A percentile compares a stretch with the other conserved stretches of the same genome.
phyloP scores from a whole-genome alignment of 495 filamentous ascomycete species.

The Xylaria telfairii region DNA sequence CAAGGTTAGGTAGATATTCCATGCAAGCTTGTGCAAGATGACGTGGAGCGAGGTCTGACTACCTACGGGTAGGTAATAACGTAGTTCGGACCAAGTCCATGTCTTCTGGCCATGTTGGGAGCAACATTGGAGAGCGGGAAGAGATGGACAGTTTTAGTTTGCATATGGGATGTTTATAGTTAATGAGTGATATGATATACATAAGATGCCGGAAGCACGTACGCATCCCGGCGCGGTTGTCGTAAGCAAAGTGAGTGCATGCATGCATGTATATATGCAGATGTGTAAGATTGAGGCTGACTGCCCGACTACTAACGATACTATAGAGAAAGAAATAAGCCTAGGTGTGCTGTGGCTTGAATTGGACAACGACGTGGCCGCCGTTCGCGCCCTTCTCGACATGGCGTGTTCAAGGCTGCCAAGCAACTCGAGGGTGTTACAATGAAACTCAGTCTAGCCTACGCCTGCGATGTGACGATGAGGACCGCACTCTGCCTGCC shows the following conservation, averaged over 20 bases:
- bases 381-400: slow-evolving; percentile 8
- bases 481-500: not conserved
- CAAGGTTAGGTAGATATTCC: not conserved
- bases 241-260: not conserved
- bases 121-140: slow-evolving; percentile 1
- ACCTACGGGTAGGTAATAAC: too few species aligned
- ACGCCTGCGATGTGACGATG: not conserved
- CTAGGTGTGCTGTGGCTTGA: not conserved
- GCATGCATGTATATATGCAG: not conserved
- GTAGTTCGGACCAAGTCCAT: not conserved
- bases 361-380: slow-evolving; percentile 16
- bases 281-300: slow-evolving; percentile 7
- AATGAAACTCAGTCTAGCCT: slow-evolving; percentile 5
- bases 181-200: not conserved
- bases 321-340: not conserved
- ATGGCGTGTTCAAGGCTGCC: not conserved
- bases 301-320: not conserved
- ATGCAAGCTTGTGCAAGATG: slow-evolving; percentile 16
- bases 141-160: not conserved
- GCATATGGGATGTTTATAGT: not conserved
- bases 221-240: not conserved
- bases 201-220: not conserved
- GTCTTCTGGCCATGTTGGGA: not conserved
- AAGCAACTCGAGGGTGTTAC: not conserved
- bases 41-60: slow-evolving; percentile 20